These are phyloP conservation scores for Arbutus unedo DNA, from an alignment of 148 eudicot genomes.

Conservation along the genomic window DNA sequence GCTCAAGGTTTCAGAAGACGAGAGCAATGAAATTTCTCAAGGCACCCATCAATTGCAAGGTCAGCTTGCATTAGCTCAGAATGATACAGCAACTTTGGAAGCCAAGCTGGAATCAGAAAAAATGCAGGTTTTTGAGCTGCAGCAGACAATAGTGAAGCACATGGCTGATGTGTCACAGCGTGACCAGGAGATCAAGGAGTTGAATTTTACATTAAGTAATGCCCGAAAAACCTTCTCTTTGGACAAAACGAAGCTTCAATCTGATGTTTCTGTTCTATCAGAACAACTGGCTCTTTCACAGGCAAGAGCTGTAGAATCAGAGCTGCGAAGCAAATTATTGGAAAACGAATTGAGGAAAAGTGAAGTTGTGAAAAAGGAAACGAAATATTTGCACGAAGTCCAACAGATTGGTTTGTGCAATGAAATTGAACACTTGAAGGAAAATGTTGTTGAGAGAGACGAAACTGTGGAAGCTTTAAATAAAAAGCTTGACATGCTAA, in stretches of 20 bases:
- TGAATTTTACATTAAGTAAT: slow-evolving; percentile 40
- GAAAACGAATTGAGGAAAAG: slow-evolving; percentile 36
- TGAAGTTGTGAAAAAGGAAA: slow-evolving; percentile 36
- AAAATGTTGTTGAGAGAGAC: slow-evolving; percentile 31
- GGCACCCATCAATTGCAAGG: slow-evolving; percentile 26
- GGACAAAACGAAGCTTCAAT: slow-evolving; percentile 43
- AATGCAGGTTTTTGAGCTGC: slow-evolving; percentile 41
- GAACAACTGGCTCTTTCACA: slow-evolving; percentile 32
- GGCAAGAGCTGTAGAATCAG: slow-evolving; percentile 31
- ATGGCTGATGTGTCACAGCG: slow-evolving; percentile 30
- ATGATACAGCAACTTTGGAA: slow-evolving; percentile 31
- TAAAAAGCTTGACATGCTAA: slow-evolving; percentile 46
- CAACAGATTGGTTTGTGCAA: slow-evolving; percentile 29
- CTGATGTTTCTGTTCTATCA: slow-evolving; percentile 37
- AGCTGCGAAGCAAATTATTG: slow-evolving; percentile 28
- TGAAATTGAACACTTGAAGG: slow-evolving; percentile 39
- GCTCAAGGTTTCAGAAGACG: slow-evolving; percentile 34
- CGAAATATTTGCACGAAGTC: slow-evolving; percentile 35
- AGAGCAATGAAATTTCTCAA: slow-evolving; percentile 24
- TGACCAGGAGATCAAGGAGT: slow-evolving; percentile 40
- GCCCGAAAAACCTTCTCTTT: slow-evolving; percentile 32
- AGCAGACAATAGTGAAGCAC: slow-evolving; percentile 33
- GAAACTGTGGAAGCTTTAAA: slow-evolving; percentile 43
- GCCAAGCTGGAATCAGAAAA: slow-evolving; percentile 50
- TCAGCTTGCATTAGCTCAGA: slow-evolving; percentile 38